Conservation (phyloP, 805 yeast species). For the Lipomyces yamanashiensis region DNA sequence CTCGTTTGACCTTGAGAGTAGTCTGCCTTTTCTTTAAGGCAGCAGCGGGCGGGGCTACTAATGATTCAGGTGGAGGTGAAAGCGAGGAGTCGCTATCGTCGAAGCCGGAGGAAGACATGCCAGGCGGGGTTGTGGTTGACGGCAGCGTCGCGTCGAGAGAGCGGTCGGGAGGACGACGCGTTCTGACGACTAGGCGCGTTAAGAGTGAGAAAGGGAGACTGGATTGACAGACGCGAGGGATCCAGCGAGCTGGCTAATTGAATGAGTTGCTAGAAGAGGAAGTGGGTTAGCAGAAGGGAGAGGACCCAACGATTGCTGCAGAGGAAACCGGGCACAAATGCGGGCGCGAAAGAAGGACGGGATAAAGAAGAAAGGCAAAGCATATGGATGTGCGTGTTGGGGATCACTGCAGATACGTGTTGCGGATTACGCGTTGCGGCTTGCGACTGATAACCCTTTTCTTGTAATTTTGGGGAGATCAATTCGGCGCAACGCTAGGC, state of each 20-base stretch:
- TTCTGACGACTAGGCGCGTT: not conserved
- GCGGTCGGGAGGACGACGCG: constrained; percentile 4
- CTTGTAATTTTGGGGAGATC: not conserved
- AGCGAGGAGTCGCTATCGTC: constrained; percentile 25
- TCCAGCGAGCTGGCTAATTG: not conserved
- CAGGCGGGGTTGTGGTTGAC: not conserved
- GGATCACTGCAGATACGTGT: not conserved
- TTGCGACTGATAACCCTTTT: not conserved
- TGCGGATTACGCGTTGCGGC: not conserved
- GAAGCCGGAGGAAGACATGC: constrained; percentile 15
- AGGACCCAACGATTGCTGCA: not conserved
- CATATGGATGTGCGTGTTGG: not conserved
- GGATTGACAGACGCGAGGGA: not conserved
- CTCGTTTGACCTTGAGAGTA: not conserved
- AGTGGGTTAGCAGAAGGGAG: not conserved
- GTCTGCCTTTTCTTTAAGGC: constrained; percentile 7
- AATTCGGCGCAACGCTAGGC: not conserved
- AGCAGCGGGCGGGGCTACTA: not conserved
- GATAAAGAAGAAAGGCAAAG: not conserved
- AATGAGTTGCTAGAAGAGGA: not conserved
- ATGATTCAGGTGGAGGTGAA: constrained; percentile 29
- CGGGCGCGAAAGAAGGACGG: not conserved
- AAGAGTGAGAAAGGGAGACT: not conserved
- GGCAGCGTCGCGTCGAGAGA: not conserved
- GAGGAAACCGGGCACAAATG: not conserved